Conservation (phyloP, 1,139 yeast species). For the Hansenula anomala region DNA sequence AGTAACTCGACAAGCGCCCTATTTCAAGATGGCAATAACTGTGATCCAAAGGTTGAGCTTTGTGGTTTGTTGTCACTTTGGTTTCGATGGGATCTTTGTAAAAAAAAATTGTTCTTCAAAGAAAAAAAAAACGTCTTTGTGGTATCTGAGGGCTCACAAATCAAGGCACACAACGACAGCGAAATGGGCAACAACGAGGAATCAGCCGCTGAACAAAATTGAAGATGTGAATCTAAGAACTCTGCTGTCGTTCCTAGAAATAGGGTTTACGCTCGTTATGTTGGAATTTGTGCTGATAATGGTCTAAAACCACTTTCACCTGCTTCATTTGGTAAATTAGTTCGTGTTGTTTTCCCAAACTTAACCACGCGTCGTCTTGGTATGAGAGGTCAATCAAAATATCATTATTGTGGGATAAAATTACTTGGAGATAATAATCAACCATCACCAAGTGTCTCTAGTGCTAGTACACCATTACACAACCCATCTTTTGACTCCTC, state of each 20-base stretch:
- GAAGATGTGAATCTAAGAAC: slow-evolving; percentile 59
- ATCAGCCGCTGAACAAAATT: too few relatives aligned
- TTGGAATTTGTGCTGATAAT: slow-evolving; percentile 63
- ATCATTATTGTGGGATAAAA: slow-evolving; percentile 85
- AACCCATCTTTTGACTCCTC: slow-evolving; percentile 18
- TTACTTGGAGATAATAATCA: slow-evolving; percentile 45
- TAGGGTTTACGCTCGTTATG: slow-evolving; percentile 76
- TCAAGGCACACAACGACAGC: too few relatives aligned
- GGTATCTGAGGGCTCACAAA: too few relatives aligned
- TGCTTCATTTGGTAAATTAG: slow-evolving; percentile 84
- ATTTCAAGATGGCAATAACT: too few relatives aligned
- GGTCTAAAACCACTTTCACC: slow-evolving; percentile 72
- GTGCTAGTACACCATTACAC: slow-evolving; percentile 21
- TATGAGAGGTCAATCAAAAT: slow-evolving; percentile 82
- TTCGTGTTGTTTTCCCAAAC: slow-evolving; percentile 66
- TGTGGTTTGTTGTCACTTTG: too few relatives aligned
- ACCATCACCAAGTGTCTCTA: slow-evolving; percentile 15
- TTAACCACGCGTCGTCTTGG: slow-evolving; percentile 83
- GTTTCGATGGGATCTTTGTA: too few relatives aligned
- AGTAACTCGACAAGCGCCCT: too few relatives aligned
- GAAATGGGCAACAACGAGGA: too few relatives aligned
- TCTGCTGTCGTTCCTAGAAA: slow-evolving; percentile 82
- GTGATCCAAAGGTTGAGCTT: too few relatives aligned
- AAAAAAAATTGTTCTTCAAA: too few relatives aligned
- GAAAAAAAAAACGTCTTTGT: too few relatives aligned